A percentile compares a stretch with the other conserved stretches of the same genome.
Conservation (phyloP, 345 rosid genomes). For the Chamaenerion angustifolium region DNA sequence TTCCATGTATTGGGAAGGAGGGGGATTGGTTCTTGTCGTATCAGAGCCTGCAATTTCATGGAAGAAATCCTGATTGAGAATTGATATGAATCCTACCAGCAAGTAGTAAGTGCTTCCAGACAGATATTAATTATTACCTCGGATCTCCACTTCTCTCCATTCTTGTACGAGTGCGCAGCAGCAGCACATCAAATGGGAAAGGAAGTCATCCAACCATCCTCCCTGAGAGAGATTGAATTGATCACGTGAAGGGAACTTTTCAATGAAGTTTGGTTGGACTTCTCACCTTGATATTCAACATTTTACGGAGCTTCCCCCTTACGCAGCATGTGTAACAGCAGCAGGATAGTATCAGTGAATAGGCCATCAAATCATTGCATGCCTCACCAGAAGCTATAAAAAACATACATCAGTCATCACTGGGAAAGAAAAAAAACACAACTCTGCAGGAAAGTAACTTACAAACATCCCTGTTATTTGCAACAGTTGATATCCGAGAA, state of each 20-base stretch:
- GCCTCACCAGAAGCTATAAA: constrained; percentile 70
- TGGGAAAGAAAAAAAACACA: too few relatives aligned
- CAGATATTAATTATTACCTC: constrained; percentile 24
- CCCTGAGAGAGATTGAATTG: constrained; percentile 31
- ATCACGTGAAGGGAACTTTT: too few relatives aligned
- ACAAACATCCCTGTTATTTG: constrained; percentile 60
- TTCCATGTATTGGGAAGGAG: too few relatives aligned
- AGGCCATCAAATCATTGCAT: constrained; percentile 67
- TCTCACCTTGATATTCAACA: constrained; percentile 57
- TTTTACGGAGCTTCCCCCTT: constrained; percentile 73
- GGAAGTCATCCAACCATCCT: constrained; percentile 74
- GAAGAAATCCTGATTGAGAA: too few relatives aligned
- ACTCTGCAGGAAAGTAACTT: constrained; percentile 16
- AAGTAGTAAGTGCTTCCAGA: too few relatives aligned
- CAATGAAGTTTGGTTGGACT: too few relatives aligned
- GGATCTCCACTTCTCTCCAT: constrained; percentile 76
- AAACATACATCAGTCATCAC: too few relatives aligned
- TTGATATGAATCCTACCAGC: too few relatives aligned
- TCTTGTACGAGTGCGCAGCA: constrained; percentile 98
- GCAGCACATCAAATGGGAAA: constrained; percentile 87
- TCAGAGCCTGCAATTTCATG: too few relatives aligned
- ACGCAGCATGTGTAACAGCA: constrained; percentile 90
- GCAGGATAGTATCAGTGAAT: constrained; percentile 70
- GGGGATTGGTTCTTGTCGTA: too few relatives aligned
- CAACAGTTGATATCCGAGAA: constrained; percentile 63